phyloP scores from a whole-genome alignment of 306 rosid species.

The Sicyos baderoa region DNA sequence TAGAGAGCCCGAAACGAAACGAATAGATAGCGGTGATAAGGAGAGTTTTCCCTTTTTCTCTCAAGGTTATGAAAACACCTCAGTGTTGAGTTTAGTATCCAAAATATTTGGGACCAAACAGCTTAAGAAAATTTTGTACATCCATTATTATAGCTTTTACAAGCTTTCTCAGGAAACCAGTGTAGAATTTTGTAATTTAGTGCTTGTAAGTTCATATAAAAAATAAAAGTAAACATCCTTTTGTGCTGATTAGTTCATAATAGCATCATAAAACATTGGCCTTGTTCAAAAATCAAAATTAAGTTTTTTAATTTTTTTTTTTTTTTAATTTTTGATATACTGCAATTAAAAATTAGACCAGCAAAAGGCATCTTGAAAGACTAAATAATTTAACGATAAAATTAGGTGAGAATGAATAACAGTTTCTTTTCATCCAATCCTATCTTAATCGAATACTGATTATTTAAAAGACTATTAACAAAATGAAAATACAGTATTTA shows the following conservation, averaged over 20 bases:
- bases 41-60: conserved; percentile 13
- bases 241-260: conserved; percentile 2
- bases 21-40: conserved; percentile 2
- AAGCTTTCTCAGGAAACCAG: background rate
- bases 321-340: too few species aligned
- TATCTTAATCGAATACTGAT: background rate
- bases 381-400: background rate
- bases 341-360: conserved; percentile 2
- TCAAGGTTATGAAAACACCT: background rate
- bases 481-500: background rate
- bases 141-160: background rate
- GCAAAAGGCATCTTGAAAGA: conserved; percentile 7
- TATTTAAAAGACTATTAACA: background rate
- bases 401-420: background rate
- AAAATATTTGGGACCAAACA: background rate
- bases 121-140: background rate
- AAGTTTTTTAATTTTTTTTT: too few species aligned
- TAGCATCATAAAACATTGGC: conserved; percentile 14
- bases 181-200: background rate
- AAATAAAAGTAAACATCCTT: background rate
- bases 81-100: background rate
- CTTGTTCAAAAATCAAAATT: background rate
- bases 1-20: background rate
- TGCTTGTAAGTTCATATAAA: background rate
- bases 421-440: background rate